Conservation (phyloP, 2,329 filamentous ascomycete species). For the Fusarium sp. region DNA sequence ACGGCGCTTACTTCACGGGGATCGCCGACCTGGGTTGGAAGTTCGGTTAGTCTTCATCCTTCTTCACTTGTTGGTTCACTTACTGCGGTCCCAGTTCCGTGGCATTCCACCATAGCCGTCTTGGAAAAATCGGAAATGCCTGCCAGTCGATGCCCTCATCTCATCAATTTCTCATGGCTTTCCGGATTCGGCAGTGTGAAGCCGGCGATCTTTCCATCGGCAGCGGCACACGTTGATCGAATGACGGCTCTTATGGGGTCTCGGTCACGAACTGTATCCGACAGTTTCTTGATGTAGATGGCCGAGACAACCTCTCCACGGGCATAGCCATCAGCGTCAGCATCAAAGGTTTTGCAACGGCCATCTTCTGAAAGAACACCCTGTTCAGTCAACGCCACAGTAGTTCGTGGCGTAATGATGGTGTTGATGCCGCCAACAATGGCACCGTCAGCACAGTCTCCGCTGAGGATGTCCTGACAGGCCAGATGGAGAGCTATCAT, state of each 20-base stretch:
- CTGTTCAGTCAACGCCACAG: slow-evolving; percentile 6
- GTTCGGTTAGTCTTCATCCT: background rate
- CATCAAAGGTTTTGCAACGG: slow-evolving; percentile 6
- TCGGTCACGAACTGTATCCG: slow-evolving; percentile 8
- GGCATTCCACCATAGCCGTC: slow-evolving; percentile 3
- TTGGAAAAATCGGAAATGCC: slow-evolving; percentile 3
- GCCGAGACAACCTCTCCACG: slow-evolving; percentile 7
- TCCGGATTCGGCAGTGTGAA: slow-evolving; percentile 3
- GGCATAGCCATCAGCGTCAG: slow-evolving; percentile 7
- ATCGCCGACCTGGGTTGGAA: slow-evolving; percentile 2
- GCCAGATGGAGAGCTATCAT: slow-evolving; percentile 7
- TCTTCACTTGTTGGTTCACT: background rate
- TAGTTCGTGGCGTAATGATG: slow-evolving; percentile 7
- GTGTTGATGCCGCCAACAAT: slow-evolving; percentile 4
- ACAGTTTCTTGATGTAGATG: slow-evolving; percentile 6
- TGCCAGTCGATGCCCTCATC: slow-evolving; percentile 2
- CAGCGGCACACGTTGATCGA: slow-evolving; percentile 6
- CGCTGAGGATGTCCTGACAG: slow-evolving; percentile 5
- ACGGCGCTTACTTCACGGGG: slow-evolving; percentile 7
- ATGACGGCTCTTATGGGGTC: slow-evolving; percentile 6
- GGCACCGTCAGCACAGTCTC: slow-evolving; percentile 7
- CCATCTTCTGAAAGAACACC: slow-evolving; percentile 6
- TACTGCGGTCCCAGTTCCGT: slow-evolving; percentile 2
- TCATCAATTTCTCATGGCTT: slow-evolving; percentile 8
- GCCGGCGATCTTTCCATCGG: slow-evolving; percentile 1